Base-by-base conservation (phyloP, 345 rosid genomes). In the Populus deltoides region DNA sequence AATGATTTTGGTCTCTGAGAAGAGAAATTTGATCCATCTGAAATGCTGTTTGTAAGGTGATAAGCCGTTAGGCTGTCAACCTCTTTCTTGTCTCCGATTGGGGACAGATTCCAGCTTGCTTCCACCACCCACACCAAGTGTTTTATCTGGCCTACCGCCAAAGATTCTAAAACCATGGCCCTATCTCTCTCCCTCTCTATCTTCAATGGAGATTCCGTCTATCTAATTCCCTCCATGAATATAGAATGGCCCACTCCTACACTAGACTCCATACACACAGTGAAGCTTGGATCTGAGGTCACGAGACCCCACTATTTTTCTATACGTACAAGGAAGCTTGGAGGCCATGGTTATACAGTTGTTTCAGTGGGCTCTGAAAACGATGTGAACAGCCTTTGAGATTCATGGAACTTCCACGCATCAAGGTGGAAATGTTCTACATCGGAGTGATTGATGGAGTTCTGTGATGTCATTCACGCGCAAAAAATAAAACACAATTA, bases 41-140 rank as follows among this genome's bases (percentile, higher is more conserved):
- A 17, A 74, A 65, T 8, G 10, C n/a, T 59, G 20, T 15, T 59
- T 71, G 7, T 22, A 71, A 7, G 38, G 29, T 66, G 66, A 75
- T 2, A 74, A 18, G 59, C 31, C 25, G 36, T 77, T 73, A 66
- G 57, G 18, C 80, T 41, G 74, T 80, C 84, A 73, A 63, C 71
- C 67, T 73, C 76, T 75, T 20, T 22, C 29, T 4, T 0, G 2
- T 22, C 0, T 22, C 13, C 29, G 7, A 16, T 2, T 5, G 15
- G 73, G 70, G 67, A 71, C 59, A 84, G 80, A 83, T 80, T 79
- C 86, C 86, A 85, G 88, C 89, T 86, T 85, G 82, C 85, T 76
- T 70, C 81, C 87, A 83, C 79, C 72, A 70, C 71, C 35, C 51
- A 39, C 72, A 61, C 2, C 66, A 80, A 31, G 8, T 57, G 63